A percentile compares a stretch with the other conserved stretches of the same genome.
Conservation (phyloP, 2,329 filamentous ascomycete genomes). For the Cladophialophora chaetospira region DNA sequence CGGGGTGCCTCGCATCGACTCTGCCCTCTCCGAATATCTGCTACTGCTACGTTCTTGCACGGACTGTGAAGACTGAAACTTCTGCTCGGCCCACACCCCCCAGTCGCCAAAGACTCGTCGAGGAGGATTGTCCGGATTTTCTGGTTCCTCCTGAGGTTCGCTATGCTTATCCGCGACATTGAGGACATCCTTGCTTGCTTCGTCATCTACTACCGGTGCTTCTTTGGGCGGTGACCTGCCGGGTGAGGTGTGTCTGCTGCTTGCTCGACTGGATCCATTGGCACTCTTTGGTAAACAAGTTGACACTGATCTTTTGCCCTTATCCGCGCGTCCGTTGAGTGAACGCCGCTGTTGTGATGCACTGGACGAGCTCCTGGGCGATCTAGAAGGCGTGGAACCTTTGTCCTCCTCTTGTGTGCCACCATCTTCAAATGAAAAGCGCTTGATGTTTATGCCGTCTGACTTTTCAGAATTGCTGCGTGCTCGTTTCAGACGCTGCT, state of each 20-base stretch:
- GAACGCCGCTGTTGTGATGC: background rate
- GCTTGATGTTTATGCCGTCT: background rate
- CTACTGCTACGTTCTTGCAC: background rate
- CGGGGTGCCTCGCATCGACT: background rate
- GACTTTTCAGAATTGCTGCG: conserved; percentile 8
- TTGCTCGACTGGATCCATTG: background rate
- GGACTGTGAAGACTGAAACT: background rate
- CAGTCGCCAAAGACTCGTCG: background rate
- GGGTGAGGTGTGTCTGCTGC: background rate
- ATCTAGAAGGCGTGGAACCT: background rate
- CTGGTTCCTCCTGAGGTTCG: background rate
- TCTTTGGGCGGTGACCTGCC: background rate
- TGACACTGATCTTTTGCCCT: background rate
- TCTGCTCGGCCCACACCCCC: conserved; percentile 5
- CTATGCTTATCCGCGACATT: background rate
- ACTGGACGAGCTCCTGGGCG: background rate
- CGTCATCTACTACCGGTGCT: background rate
- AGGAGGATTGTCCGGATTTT: background rate
- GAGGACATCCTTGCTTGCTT: background rate
- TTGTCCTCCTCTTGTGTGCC: background rate
- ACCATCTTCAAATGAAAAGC: conserved; percentile 15
- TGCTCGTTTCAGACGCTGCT: conserved; percentile 14
- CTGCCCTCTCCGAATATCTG: conserved; percentile 3
- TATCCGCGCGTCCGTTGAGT: background rate
- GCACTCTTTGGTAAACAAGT: background rate